Base-by-base conservation (phyloP, 2,329 filamentous ascomycete species). In the Claviceps monticola region DNA sequence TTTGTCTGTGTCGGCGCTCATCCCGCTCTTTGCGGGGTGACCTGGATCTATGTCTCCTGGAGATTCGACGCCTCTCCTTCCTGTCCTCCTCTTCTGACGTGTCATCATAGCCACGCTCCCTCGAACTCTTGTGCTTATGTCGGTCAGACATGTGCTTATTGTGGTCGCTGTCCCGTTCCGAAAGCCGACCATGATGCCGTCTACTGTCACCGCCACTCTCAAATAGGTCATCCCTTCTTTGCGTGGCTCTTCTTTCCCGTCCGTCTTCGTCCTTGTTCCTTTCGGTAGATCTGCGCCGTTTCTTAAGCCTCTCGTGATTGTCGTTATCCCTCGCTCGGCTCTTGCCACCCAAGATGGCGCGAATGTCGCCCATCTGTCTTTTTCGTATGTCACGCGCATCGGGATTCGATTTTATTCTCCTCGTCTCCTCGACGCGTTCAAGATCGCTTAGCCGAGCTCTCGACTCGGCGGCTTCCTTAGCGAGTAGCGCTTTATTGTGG, bases 401-500 rank as follows among this genome's bases (percentile, higher is more conserved):
- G 0, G 74, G 74, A 19, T 68, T 73, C 48, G 64, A 66, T 53
- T 70, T 73, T 50, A 63, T 64, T 50, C 68, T 63, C 57, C 72
- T 72, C 34, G 63, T 64, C 52, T 74, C 70, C 56, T 73, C 71
- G 29, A 69, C 68, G 48, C 65, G 67, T 52, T 79, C 75, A 44
- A 90, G 68, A 51, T 75, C 72, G 57, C 78, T 77, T 51, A 95
- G 75, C 19, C 88, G 81, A 4, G 81, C 81, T 55, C 76, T 76
- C 0, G 88, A 82, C 57, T 97, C 90, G 47, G 85, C 81, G 26
- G 83, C 82, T 65, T 97, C 91, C 62, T 84, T 94, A 1, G 86
- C 87, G 17, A 88, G 79, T 34, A 97, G 73, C 1, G 88, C 86
- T 23, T 86, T 82, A 75, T 98, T 98, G 68, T 98, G 91, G 51